Conservation (phyloP, 1,284 basidiomycete genomes). For the Rhodotorula mucilaginosa region DNA sequence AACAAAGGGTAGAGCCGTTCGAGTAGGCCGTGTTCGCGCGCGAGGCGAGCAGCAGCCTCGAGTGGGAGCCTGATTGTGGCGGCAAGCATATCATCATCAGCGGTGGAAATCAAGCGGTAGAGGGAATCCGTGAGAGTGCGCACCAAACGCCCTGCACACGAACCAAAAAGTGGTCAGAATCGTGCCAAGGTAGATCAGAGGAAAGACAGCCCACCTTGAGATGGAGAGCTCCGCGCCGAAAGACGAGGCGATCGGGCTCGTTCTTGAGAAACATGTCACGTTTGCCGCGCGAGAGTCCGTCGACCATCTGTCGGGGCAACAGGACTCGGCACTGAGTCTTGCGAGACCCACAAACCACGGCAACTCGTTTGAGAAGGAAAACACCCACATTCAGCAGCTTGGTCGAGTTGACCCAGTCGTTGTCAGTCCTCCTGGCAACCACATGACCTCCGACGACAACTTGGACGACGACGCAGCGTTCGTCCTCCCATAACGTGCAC, state of each 20-base stretch:
- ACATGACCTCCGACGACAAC: constrained; percentile 20
- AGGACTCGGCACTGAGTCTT: no score
- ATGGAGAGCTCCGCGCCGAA: constrained; percentile 35
- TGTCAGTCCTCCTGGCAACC: constrained; percentile 32
- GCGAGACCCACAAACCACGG: no score
- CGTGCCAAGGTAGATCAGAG: not conserved
- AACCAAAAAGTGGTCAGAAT: not conserved
- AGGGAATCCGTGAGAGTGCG: not conserved
- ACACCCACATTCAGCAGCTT: constrained; percentile 39
- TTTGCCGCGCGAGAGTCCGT: constrained; percentile 37
- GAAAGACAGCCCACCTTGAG: constrained; percentile 31
- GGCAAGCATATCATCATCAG: no score
- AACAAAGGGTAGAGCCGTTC: constrained; percentile 25
- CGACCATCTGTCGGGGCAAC: not conserved
- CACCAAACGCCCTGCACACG: constrained; percentile 14
- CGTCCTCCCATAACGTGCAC: constrained; percentile 32
- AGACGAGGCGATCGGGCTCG: constrained; percentile 31
- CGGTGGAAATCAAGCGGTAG: not conserved
- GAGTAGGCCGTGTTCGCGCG: not conserved
- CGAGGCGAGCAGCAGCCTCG: constrained; percentile 12
- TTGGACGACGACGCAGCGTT: constrained; percentile 23
- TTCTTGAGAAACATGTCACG: constrained; percentile 41
- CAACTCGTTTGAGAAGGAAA: not conserved
- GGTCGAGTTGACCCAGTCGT: constrained; percentile 40
- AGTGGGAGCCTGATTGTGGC: constrained; percentile 20